Base-by-base conservation (phyloP, 495 filamentous ascomycete genomes). In the Zalerion maritima region DNA sequence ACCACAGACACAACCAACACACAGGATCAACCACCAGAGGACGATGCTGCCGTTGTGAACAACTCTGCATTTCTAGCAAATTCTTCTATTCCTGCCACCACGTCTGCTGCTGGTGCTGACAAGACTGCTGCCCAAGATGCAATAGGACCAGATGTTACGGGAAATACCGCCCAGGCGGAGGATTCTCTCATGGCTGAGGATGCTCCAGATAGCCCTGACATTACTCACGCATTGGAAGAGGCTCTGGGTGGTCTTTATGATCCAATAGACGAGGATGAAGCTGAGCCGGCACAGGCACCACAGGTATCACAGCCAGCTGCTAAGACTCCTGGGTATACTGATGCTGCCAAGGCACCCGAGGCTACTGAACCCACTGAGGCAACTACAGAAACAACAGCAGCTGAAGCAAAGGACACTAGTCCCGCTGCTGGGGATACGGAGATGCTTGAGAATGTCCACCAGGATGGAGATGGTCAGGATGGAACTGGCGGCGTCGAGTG, bases 221-320 rank as follows among this genome's bases (percentile, higher is more conserved):
- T 66, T 16, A 64, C 60, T 1, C 45, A 47, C 25, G 60, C 51
- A 11, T 40, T 66, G 5, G 62, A 64, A 29, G 62, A 60, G 10
- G 45, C 63, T 2, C 50, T 64, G 9, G 51, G 53, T 21, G 54
- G 57, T 24, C 35, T 60, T n/a, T n/a, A n/a, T n/a, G n/a, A n/a
- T n/a, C n/a, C n/a, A n/a, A n/a, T n/a, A n/a, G n/a, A n/a, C n/a
- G n/a, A n/a, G n/a, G n/a, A n/a, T n/a, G n/a, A n/a, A n/a, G n/a
- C n/a, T n/a, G n/a, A n/a, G n/a, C n/a, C n/a, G 23, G 9, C 1
- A 14, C 10, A 9, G 35, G 37, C 1, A 40, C 38, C 21, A 33
- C 37, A 1, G 37, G 37, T 4, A 20, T 40, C 9, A 37, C 38
- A 24, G 14, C 38, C n/a, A n/a, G n/a, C n/a, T n/a, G n/a, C n/a